Base-by-base conservation (phyloP, 331 rosid species). In the Pyracantha coccinea region DNA sequence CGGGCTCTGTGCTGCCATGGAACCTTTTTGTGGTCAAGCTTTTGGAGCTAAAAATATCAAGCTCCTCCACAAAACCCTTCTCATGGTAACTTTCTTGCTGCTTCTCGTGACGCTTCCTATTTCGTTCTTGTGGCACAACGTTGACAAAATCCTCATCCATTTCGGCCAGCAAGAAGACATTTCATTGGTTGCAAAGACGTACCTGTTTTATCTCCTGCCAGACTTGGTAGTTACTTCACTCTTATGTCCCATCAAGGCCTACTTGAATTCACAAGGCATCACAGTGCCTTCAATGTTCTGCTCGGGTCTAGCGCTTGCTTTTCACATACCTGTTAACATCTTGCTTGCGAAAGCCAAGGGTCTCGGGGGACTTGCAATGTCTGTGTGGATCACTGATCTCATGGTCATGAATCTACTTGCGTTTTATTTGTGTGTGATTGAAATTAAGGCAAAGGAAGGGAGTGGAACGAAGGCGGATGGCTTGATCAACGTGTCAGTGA, bases 11-110 rank as follows among this genome's bases (percentile, higher is more conserved):
- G 83, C 80, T 19, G 92, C 97, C 81, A 94, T 92, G 96, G 99
- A 94, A 70, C 88, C 97, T 17, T 83, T 94, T 14, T 92, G 96
- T 23, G 99, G 99, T 50, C 99, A 94, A 79, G 99, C 97, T 75
- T 86, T 75, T 73, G 97, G 99, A 5, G 99, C 96, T 5, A 90
- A 81, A 58, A 94, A 88, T 68, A 70, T 82, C 29, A 88, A 50
- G 75, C 96, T 94, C 74, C 97, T 94, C 59, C 99, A 87, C 73
- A 88, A 87, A 75, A 88, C 97, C 10, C 96, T 94, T 66, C 80
- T 91, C 74, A 94, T 90, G 97, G 69, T 86, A 61, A 79, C 68
- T 65, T 44, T 84, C 33, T 74, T 94, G 71, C 79, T 94, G 66
- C 81, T 94, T 0, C 60, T 84, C 35, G 75, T 72, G n/a, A 73